These are phyloP conservation scores for Corylus heterophylla DNA, from an alignment of 306 rosid genomes.

Conservation along the genomic window DNA sequence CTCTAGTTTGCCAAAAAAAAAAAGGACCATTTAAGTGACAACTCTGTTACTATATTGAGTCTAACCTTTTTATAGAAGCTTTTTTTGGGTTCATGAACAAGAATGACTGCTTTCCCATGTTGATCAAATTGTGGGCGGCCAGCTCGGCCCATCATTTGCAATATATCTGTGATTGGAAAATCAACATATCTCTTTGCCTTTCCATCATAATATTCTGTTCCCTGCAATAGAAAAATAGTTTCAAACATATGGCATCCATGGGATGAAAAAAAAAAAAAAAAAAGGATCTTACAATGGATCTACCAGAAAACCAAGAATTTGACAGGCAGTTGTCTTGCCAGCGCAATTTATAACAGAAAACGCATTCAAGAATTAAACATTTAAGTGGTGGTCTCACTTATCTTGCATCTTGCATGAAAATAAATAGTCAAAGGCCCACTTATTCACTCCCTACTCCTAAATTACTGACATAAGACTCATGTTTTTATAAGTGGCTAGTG, in stretches of 20 bases:
- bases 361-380: background rate
- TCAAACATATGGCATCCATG: constrained; percentile 1
- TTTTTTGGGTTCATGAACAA: constrained; percentile 98
- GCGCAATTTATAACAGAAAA: background rate
- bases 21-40: constrained; percentile 11
- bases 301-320: background rate
- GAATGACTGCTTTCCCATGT: constrained; percentile 98
- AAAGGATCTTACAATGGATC: background rate
- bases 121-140: constrained; percentile 99
- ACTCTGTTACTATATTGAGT: constrained; percentile 22
- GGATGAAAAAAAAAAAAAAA: background rate
- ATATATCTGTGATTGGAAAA: constrained; percentile 95
- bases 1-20: constrained; percentile 20
- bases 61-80: constrained; percentile 94
- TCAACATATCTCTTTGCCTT: constrained; percentile 90
- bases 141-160: constrained; percentile 99
- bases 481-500: background rate
- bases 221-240: constrained; percentile 50
- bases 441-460: background rate
- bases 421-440: background rate
- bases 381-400: background rate
- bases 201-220: constrained; percentile 91
- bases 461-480: background rate
- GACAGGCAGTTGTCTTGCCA: background rate
- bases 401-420: background rate